Percentiles rank a stretch among this genome's conserved stretches.
These are phyloP conservation scores for Fusarium torulosum DNA, from an alignment of 2,329 filamentous ascomycete species.

Conservation along the genomic window DNA sequence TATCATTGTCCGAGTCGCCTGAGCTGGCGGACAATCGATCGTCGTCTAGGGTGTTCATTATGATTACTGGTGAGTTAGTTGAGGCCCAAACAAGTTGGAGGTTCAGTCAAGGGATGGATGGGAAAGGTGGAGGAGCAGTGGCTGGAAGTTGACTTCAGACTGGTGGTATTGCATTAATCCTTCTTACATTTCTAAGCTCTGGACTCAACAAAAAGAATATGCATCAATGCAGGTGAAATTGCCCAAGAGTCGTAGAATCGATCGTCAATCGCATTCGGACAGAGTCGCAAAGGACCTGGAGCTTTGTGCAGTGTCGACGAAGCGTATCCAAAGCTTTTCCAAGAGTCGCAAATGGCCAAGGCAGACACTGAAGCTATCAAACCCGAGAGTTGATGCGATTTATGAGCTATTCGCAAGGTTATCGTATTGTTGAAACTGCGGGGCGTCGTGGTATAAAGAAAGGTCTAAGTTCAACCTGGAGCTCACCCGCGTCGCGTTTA, in stretches of 20 bases:
- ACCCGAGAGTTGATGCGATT: not conserved
- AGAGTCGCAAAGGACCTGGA: conserved; percentile 21
- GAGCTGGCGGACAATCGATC: conserved; percentile 45
- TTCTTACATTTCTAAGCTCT: not conserved
- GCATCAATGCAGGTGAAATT: conserved; percentile 8
- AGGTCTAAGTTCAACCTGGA: conserved; percentile 30
- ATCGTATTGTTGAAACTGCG: conserved; percentile 15
- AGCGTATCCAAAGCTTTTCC: not conserved
- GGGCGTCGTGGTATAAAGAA: conserved; percentile 23
- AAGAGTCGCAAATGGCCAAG: conserved; percentile 8
- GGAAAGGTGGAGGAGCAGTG: not conserved
- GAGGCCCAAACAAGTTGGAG: not conserved
- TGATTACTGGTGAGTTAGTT: conserved; percentile 10
- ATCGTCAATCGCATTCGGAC: conserved; percentile 1
- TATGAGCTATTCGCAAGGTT: not conserved
- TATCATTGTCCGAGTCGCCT: conserved; percentile 50
- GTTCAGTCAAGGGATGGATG: too few species aligned
- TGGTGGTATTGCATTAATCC: not conserved
- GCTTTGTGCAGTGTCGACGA: not conserved
- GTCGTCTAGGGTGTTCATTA: conserved; percentile 41
- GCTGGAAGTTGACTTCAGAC: not conserved
- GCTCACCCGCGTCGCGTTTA: conserved; percentile 31
- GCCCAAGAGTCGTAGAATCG: not conserved
- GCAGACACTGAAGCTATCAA: not conserved
- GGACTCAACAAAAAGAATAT: not conserved